A percentile compares a stretch with the other conserved stretches of the same genome.
These are phyloP conservation scores for Avena sativa DNA, from an alignment of 176 grass and related monocot species.

Conservation along the genomic window DNA sequence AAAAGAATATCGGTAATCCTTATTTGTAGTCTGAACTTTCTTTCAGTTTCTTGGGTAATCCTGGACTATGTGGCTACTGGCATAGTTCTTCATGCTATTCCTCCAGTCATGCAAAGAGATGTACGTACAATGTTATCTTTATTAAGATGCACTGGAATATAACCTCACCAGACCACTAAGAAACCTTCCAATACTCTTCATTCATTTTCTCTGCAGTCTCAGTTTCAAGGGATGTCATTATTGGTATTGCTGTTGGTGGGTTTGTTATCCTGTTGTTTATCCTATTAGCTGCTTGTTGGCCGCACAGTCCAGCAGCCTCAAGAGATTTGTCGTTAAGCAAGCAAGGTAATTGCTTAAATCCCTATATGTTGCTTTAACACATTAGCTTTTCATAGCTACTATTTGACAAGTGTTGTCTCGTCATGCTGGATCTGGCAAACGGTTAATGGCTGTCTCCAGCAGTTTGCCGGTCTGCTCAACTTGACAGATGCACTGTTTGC, in stretches of 20 bases:
- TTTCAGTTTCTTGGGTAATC: constrained; percentile 84
- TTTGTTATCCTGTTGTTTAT: constrained; percentile 76
- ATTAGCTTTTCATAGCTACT: constrained; percentile 14
- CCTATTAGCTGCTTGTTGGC: constrained; percentile 65
- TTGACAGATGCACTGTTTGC: constrained; percentile 10
- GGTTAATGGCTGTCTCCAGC: not conserved
- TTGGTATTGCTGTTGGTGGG: constrained; percentile 67
- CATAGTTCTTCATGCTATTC: constrained; percentile 58
- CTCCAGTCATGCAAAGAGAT: constrained; percentile 47
- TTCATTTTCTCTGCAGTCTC: constrained; percentile 43
- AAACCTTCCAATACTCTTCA: not conserved
- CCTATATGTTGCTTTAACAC: constrained; percentile 8
- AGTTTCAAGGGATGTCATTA: constrained; percentile 71
- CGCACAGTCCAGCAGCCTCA: constrained; percentile 49
- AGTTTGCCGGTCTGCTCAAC: constrained; percentile 2
- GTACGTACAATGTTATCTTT: constrained; percentile 49
- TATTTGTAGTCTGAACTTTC: constrained; percentile 34
- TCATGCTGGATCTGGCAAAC: constrained; percentile 19
- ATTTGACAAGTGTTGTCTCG: constrained; percentile 13
- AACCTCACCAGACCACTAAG: constrained; percentile 21
- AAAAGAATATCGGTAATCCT: not conserved
- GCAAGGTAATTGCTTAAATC: constrained; percentile 58
- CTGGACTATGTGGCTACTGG: constrained; percentile 89
- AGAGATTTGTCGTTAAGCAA: constrained; percentile 72
- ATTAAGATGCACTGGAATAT: constrained; percentile 27